Evolutionary conservation across 805 yeast genomes (phyloP).

Genomic region (Saccharomycopsis sp.): DNA sequence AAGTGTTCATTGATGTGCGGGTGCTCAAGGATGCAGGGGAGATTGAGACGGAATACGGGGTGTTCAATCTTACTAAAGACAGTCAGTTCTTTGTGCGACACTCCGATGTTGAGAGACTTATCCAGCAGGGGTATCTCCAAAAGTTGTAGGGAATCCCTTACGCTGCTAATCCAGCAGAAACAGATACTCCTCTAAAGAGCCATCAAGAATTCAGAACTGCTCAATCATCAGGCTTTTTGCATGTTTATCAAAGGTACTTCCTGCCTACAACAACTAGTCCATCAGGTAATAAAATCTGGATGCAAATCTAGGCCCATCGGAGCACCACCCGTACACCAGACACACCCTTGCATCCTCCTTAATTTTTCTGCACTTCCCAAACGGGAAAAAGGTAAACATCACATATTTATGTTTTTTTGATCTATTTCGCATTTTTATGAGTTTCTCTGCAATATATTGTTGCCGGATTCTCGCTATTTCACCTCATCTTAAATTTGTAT

Average conservation of each 20-base stretch:
- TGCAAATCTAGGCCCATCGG: too few relatives aligned
- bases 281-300: too few relatives aligned
- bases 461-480: background rate
- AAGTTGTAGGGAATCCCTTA: too few relatives aligned
- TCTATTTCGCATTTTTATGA: background rate
- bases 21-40: constrained; percentile 94
- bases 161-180: too few relatives aligned
- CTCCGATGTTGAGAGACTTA: constrained; percentile 87
- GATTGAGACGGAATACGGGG: constrained; percentile 95
- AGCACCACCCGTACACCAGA: background rate
- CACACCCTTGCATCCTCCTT: too few relatives aligned
- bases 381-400: background rate
- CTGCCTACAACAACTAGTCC: too few relatives aligned
- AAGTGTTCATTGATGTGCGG: constrained; percentile 88
- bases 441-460: background rate
- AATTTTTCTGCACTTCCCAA: background rate
- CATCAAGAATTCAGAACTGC: too few relatives aligned
- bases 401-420: background rate
- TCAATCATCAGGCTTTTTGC: too few relatives aligned
- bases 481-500: background rate
- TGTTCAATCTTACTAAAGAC: constrained; percentile 84
- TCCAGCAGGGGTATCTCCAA: constrained; percentile 90
- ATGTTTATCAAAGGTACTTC: too few relatives aligned
- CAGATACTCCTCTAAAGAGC: too few relatives aligned
- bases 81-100: constrained; percentile 92